A percentile compares a stretch with the other conserved stretches of the same genome.
Conservation (phyloP, 345 rosid genomes). For the Eucalyptus lansdowneana region DNA sequence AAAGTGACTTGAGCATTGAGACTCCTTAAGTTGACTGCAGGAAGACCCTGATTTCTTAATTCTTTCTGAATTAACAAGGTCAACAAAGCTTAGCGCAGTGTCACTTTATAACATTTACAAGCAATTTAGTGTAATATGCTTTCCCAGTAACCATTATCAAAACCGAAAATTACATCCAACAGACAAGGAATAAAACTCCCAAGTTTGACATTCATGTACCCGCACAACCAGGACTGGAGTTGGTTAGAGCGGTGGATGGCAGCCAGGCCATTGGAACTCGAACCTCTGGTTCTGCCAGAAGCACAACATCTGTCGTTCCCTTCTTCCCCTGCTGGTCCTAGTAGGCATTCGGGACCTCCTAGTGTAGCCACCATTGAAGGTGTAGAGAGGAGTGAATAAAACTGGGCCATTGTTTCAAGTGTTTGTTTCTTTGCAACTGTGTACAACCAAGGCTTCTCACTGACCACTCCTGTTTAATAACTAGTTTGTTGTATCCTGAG, state of each 20-base stretch:
- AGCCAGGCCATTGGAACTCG: constrained; percentile 28
- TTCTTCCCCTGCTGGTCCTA: constrained; percentile 34
- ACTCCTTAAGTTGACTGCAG: too few species aligned
- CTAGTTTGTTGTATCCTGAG: not conserved
- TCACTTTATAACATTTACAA: too few species aligned
- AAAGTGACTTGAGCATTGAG: too few species aligned
- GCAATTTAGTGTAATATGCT: too few species aligned
- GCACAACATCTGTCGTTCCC: constrained; percentile 46
- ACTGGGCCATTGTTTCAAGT: not conserved
- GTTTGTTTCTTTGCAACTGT: not conserved
- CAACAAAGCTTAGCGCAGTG: too few species aligned
- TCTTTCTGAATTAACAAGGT: too few species aligned
- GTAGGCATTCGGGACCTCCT: constrained; percentile 59
- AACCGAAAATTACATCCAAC: too few species aligned
- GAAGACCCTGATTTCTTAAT: too few species aligned
- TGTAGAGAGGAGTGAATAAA: not conserved
- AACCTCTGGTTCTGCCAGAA: constrained; percentile 34
- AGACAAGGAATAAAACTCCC: constrained; percentile 22
- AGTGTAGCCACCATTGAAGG: constrained; percentile 14
- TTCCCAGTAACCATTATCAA: too few species aligned
- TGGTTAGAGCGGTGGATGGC: constrained; percentile 98
- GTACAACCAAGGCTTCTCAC: not conserved
- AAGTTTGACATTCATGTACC: constrained; percentile 54
- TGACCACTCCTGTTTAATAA: not conserved
- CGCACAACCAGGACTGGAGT: constrained; percentile 93